phyloP scores from a whole-genome alignment of 768 basidiomycete species.

The Suillus americanus region DNA sequence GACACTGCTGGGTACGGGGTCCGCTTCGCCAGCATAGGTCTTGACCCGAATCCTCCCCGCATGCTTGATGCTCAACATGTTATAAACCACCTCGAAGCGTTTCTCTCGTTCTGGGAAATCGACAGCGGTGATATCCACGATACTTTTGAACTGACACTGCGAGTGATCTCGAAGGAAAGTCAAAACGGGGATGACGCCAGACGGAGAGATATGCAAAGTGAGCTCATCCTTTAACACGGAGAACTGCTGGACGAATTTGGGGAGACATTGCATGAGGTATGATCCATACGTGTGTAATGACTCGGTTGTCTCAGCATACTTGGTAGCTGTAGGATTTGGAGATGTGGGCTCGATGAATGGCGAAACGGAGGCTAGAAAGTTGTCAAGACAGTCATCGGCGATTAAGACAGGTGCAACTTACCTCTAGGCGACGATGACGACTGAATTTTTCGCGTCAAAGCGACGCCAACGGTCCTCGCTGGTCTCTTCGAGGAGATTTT shows the following conservation, averaged over 20 bases:
- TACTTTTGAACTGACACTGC: conserved; percentile 89
- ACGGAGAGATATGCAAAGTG: conserved; percentile 82
- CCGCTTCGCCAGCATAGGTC: conserved; percentile 93
- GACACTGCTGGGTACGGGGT: conserved; percentile 82
- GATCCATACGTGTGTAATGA: conserved; percentile 89
- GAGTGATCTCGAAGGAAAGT: conserved; percentile 94
- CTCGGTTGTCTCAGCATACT: conserved; percentile 71
- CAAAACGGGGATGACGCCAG: conserved; percentile 79
- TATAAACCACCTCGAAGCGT: conserved; percentile 96
- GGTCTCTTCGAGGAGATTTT: conserved; percentile 39
- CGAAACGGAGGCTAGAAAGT: conserved; percentile 53
- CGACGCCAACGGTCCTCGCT: conserved; percentile 21
- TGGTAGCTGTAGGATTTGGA: conserved; percentile 76
- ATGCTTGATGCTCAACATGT: conserved; percentile 78
- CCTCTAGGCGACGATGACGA: conserved; percentile 50
- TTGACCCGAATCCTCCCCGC: conserved; percentile 92
- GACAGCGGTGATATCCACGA: conserved; percentile 93
- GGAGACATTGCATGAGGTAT: conserved; percentile 89
- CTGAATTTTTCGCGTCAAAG: conserved; percentile 44
- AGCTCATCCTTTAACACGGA: conserved; percentile 96
- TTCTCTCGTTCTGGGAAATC: conserved; percentile 93
- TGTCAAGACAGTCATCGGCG: conserved; percentile 11
- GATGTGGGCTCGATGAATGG: conserved; percentile 92
- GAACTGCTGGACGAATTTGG: conserved; percentile 98
- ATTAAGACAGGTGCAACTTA: conserved; percentile 21